Evolutionary conservation across 2,329 filamentous ascomycete species (phyloP).

Genomic region (Colletotrichum echinochloae): DNA sequence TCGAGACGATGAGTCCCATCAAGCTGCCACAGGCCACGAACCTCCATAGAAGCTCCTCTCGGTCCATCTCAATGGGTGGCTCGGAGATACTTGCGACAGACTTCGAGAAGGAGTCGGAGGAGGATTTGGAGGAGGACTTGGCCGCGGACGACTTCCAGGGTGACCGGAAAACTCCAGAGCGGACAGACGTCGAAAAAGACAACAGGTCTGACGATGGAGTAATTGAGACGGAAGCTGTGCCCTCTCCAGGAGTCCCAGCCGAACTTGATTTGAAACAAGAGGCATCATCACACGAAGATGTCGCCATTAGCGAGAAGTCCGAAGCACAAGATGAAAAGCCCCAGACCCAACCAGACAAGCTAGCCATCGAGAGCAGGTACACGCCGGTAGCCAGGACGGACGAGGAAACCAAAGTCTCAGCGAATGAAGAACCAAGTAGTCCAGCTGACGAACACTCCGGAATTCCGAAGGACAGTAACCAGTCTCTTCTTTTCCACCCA

Average conservation of each 20-base stretch:
- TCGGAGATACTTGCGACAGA: conserved; percentile 27
- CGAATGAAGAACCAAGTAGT: background rate
- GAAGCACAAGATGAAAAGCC: background rate
- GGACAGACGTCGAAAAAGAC: background rate
- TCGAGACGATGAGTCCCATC: conserved; percentile 40
- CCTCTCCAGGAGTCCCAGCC: background rate
- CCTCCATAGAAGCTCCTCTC: background rate
- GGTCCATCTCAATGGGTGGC: conserved; percentile 12
- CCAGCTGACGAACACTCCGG: background rate
- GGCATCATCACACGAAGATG: background rate
- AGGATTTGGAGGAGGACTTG: conserved; percentile 31
- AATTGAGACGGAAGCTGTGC: background rate
- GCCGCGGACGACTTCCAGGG: background rate
- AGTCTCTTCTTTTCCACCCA: background rate
- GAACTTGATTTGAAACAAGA: background rate
- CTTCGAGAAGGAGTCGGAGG: conserved; percentile 31
- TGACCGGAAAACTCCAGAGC: background rate
- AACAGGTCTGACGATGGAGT: background rate
- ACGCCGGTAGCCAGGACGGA: background rate
- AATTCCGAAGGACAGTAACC: background rate
- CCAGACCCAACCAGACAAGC: background rate
- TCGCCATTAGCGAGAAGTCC: background rate
- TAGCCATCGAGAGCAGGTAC: background rate
- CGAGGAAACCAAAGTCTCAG: background rate
- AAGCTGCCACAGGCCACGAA: conserved; percentile 8